phyloP scores from a whole-genome alignment of 495 filamentous ascomycete genomes.

The Aspergillus cristatus region DNA sequence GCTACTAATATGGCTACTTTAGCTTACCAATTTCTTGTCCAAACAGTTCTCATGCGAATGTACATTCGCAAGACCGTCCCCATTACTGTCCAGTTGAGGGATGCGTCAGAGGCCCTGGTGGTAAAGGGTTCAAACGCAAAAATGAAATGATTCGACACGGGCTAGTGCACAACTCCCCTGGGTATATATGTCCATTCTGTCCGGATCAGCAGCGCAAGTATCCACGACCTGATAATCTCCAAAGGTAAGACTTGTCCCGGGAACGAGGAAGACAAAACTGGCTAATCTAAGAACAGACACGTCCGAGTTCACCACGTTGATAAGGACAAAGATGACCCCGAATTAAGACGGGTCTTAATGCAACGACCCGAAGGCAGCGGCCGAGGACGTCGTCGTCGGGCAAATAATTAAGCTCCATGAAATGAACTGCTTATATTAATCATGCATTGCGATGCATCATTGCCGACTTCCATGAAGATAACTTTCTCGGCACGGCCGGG shows the following conservation, averaged over 20 bases:
- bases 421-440: too few relatives aligned
- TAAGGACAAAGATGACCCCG: constrained; percentile 75
- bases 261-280: constrained; percentile 2
- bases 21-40: too few relatives aligned
- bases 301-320: constrained; percentile 84
- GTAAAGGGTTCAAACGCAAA: constrained; percentile 96
- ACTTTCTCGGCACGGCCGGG: constrained; percentile 4
- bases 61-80: constrained; percentile 81
- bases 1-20: too few relatives aligned
- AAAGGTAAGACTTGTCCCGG: constrained; percentile 53
- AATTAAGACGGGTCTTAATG: constrained; percentile 67
- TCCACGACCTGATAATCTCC: constrained; percentile 92
- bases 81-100: constrained; percentile 82
- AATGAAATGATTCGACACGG: constrained; percentile 99
- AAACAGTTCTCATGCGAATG: constrained; percentile 90
- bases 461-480: background rate
- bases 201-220: constrained; percentile 94
- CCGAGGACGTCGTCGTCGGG: constrained; percentile 68
- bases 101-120: constrained; percentile 71
- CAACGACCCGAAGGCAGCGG: constrained; percentile 80
- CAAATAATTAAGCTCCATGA: constrained; percentile 17
- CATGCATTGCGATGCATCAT: too few relatives aligned
- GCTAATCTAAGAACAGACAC: constrained; percentile 46
- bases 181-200: constrained; percentile 96
- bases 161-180: constrained; percentile 87